These are phyloP conservation scores for Phytophthora pseudosyringae DNA, from an alignment of 352 stramenopile species.

Conservation along the genomic window DNA sequence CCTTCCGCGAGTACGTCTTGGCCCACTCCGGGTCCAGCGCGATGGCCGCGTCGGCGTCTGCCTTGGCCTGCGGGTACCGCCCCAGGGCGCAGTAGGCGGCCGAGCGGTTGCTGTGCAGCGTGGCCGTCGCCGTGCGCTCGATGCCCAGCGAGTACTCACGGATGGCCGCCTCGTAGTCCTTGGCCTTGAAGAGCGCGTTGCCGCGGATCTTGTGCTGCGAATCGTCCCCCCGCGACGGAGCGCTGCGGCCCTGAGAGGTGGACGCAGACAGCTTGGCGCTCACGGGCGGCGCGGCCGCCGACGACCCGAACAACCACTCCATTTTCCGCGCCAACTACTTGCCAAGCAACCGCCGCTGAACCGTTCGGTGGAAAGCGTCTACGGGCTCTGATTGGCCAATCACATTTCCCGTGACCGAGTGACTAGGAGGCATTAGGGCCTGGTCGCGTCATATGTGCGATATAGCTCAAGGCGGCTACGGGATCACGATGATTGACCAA, in stretches of 20 bases:
- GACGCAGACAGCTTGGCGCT: constrained; percentile 61
- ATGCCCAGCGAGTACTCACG: constrained; percentile 74
- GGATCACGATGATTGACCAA: no score
- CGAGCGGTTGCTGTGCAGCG: constrained; percentile 83
- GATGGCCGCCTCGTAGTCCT: constrained; percentile 60
- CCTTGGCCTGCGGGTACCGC: constrained; percentile 51
- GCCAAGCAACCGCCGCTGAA: no score
- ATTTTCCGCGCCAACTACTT: no score
- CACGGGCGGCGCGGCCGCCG: constrained; percentile 17
- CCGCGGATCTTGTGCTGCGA: constrained; percentile 72
- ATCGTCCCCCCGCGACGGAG: constrained; percentile 63
- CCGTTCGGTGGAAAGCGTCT: no score
- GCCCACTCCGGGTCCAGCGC: constrained; percentile 69
- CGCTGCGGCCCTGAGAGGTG: constrained; percentile 66
- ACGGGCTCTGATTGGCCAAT: no score
- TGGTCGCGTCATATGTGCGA: no score
- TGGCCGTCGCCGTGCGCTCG: constrained; percentile 56
- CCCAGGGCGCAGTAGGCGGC: constrained; percentile 73
- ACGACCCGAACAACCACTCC: constrained; percentile 70
- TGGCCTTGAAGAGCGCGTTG: constrained; percentile 69
- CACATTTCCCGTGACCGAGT: no score
- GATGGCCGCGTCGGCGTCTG: constrained; percentile 69
- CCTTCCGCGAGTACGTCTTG: constrained; percentile 80
- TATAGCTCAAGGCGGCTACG: neutral
- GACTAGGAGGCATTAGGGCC: no score